Base-by-base conservation (phyloP, 1,284 basidiomycete genomes). In the Ganoderma sinense region DNA sequence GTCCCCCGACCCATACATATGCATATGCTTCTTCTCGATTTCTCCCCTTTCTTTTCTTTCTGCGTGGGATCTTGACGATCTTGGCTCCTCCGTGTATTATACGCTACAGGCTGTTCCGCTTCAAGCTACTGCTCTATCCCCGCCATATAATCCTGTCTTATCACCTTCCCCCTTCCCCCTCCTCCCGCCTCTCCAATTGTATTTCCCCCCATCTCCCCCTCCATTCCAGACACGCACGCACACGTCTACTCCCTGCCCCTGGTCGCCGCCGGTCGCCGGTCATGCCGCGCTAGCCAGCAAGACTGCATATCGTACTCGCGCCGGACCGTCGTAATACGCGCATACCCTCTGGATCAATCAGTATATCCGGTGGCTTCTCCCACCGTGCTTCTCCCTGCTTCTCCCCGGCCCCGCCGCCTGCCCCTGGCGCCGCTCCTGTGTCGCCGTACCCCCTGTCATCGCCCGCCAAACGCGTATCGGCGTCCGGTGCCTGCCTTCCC, bases 11-110 rank as follows among this genome's bases (percentile, higher is more conserved):
- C 64, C 48, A 51, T 45, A 67, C 48, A 56, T 53, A 67, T 33
- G 53, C 53, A 48, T 45, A n/a, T 31, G 62, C 40, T 62, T 33
- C 29, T 56, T 64, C 60, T 4, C 26, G 36, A 7, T 59, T 36
- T 65, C 33, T 31, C n/a, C 40, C 41, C 62, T 66, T 39, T 39
- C 36, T 36, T 31, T 48, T 56, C 61, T 56, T 31, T 56, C 66
- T 61, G 66, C 66, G 64, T 55, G 43, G 66, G 72, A 71, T 73
- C 72, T 73, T 70, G 72, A 73, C 60, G 72, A 71, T 73, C 72
- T 71, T 67, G 70, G 62, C 29, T 33, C 61, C 55, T 62, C 67
- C 40, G 55, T 73, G 72, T 73, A 73, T 71, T 60, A 71, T 73
- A 73, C 70, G 66, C 55, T 66, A 59, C 59, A 59, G 39, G 61